Evolutionary conservation across 768 basidiomycete species (phyloP), one percentile per base, ranked within the genome.

Genomic region (Amanita thiersii): DNA sequence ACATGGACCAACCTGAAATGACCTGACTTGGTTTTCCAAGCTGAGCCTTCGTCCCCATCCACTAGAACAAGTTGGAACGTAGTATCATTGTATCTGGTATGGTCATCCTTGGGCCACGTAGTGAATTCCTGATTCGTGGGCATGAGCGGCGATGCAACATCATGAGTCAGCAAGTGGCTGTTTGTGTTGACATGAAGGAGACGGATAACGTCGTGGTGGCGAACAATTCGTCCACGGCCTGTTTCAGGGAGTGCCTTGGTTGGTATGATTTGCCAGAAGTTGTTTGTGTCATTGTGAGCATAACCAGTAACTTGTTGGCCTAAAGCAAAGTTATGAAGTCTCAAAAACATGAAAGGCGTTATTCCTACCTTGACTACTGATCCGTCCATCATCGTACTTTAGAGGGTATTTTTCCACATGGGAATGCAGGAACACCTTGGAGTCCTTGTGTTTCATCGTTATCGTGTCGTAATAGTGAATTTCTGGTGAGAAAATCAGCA

Each of bases 81-180:
- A 0, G 94, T 97, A 46, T 99, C 93, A 47, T 89, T 87, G 56
- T 85, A 73, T 37, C 86, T 73, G 5, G 73, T 68, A 43, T 78
- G 65, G 49, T 94, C 87, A 46, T 87, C 82, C 54, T 77, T 83
- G 3, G 81, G 58, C 78, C 81, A 85, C 0, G 96, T 98, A 4
- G 96, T 99, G 61, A 98, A 92, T 60, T 99, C 96, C 57, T 97
- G 92, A 59, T 98, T 98, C 36, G 96, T 99, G 11, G 96, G 83
- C 84, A 90, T 93, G 37, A 92, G 75, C 3, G 96, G 88, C 1
- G 90, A 96, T 0, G 96, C 96, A 44, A 99, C 96, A 58, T 99
- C 96, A 53, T 99, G 96, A 2, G 93, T 96, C 32, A 99, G 64
- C 34, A 99, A 79, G 44, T 80, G 62, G 1, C 80, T 77, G 47